These are phyloP conservation scores for Brassica rapa DNA, from an alignment of 345 rosid species.

Conservation along the genomic window DNA sequence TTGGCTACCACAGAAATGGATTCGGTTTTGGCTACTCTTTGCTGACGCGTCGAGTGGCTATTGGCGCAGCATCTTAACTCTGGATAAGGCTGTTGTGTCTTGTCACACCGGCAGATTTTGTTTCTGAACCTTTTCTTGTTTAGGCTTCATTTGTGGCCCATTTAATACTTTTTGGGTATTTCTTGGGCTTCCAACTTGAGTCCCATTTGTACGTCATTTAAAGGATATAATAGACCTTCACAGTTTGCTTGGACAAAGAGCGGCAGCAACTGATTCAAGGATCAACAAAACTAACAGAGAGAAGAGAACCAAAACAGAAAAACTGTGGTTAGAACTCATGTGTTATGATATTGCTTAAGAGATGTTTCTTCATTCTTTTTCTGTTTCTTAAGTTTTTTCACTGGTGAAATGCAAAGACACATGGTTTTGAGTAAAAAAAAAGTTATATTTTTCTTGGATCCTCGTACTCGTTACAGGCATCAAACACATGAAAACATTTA, in stretches of 20 bases:
- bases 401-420: not conserved
- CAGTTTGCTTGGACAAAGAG: not conserved
- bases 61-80: constrained; percentile 37
- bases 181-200: not conserved
- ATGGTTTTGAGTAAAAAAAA: not conserved
- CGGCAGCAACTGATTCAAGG: not conserved
- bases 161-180: not conserved
- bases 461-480: too few species aligned
- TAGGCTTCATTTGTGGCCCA: constrained; percentile 19
- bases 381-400: not conserved
- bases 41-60: constrained; percentile 57
- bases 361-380: not conserved
- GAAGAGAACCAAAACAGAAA: not conserved
- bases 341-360: not conserved
- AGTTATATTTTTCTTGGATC: not conserved
- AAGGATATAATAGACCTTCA: not conserved
- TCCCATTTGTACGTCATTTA: not conserved
- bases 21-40: constrained; percentile 50
- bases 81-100: constrained; percentile 59
- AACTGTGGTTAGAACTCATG: not conserved
- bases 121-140: not conserved
- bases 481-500: not conserved
- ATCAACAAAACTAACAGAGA: not conserved
- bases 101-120: constrained; percentile 6
- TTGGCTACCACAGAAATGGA: constrained; percentile 65